Conservation (phyloP, 140 eudicot genomes). For the Cichorium intybus region DNA sequence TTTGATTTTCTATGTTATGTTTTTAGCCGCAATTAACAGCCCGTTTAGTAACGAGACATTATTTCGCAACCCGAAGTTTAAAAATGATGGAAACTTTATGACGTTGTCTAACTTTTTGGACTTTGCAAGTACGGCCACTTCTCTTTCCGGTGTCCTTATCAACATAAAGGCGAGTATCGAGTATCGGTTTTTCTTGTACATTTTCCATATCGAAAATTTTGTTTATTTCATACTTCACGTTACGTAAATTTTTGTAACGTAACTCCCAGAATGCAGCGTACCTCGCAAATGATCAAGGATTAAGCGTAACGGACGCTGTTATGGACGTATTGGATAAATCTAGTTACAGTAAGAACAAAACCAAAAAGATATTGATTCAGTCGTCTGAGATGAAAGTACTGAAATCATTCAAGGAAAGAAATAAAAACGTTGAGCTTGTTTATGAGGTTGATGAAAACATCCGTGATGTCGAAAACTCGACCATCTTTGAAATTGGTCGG, state of each 20-base stretch:
- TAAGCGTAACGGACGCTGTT: conserved; percentile 64
- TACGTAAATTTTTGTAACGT: neutral
- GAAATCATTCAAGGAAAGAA: conserved; percentile 34
- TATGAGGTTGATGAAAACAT: conserved; percentile 51
- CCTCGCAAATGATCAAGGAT: conserved; percentile 59
- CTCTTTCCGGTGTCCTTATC: conserved; percentile 66
- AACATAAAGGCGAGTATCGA: conserved; percentile 56
- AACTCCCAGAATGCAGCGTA: conserved; percentile 63
- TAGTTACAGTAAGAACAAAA: conserved; percentile 33
- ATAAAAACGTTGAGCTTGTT: conserved; percentile 46
- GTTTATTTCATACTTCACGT: neutral
- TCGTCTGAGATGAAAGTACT: conserved; percentile 58
- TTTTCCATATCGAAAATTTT: too few species aligned
- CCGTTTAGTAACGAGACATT: conserved; percentile 25
- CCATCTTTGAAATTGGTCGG: conserved; percentile 46
- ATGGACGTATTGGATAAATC: conserved; percentile 44
- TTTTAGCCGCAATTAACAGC: conserved; percentile 56
- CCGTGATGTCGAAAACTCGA: conserved; percentile 47
- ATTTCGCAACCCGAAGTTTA: conserved; percentile 53
- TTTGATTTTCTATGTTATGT: neutral
- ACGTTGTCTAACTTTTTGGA: conserved; percentile 51
- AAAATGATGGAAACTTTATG: conserved; percentile 45
- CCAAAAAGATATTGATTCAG: conserved; percentile 54
- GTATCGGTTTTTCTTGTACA: neutral
- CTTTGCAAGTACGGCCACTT: conserved; percentile 57